Conservation (phyloP, 345 rosid species). For the Eucalyptus polyanthemos region DNA sequence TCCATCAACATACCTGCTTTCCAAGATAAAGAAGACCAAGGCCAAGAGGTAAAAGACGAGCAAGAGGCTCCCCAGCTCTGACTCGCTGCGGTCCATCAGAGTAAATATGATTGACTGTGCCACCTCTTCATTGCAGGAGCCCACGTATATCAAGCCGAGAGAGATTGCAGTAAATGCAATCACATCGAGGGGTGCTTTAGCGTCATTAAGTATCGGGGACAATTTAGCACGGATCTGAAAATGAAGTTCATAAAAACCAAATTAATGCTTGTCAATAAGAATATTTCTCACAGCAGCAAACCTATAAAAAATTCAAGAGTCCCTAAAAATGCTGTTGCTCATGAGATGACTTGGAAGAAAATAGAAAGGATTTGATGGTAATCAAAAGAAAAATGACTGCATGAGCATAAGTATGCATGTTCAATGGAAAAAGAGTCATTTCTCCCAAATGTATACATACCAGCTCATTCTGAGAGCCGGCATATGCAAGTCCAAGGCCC, state of each 20-base stretch:
- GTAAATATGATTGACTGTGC: constrained; percentile 87
- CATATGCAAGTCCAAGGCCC: constrained; percentile 94
- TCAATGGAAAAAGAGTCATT: neutral
- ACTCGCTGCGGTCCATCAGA: constrained; percentile 73
- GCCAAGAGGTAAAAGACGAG: constrained; percentile 78
- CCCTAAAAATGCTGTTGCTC: neutral
- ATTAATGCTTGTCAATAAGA: neutral
- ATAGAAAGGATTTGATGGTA: neutral
- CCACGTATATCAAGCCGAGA: constrained; percentile 85
- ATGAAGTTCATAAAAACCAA: neutral
- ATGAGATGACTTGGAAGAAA: neutral
- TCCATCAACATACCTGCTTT: constrained; percentile 54
- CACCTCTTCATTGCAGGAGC: constrained; percentile 94
- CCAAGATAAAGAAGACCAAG: constrained; percentile 97
- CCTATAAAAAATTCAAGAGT: neutral
- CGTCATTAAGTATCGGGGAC: constrained; percentile 59
- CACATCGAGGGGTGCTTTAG: constrained; percentile 71
- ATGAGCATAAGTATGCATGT: neutral
- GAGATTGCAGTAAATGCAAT: constrained; percentile 81
- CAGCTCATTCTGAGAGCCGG: constrained; percentile 61
- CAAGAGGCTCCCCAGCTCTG: constrained; percentile 81
- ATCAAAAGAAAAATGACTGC: neutral
- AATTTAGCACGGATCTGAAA: constrained; percentile 52
- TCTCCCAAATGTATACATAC: neutral
- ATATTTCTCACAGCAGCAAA: neutral